Conservation (phyloP, 208 protist species). For the Acanthamoeba lenticulata region DNA sequence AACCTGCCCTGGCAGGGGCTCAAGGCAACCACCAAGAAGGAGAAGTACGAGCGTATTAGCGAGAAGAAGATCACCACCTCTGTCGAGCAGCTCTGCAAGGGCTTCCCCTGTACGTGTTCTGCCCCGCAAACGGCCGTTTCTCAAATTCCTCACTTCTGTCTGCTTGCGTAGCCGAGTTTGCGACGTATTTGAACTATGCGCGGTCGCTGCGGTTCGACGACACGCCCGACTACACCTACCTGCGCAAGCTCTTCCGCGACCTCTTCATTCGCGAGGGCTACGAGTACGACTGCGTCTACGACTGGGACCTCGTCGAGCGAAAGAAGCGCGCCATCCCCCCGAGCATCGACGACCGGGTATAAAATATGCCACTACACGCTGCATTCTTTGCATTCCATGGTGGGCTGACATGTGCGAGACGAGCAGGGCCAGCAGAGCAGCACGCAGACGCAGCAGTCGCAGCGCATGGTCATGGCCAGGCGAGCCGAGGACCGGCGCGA, state of each 20-base stretch:
- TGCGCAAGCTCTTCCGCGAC: slow-evolving; percentile 97
- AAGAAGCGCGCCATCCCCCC: background rate
- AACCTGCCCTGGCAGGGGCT: slow-evolving; percentile 97
- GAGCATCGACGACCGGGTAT: background rate
- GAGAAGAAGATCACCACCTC: slow-evolving; percentile 97
- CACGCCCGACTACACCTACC: slow-evolving; percentile 98
- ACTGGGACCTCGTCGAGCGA: slow-evolving; percentile 93
- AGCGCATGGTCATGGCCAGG: background rate
- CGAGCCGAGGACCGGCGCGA: background rate
- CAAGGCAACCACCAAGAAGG: slow-evolving; percentile 95
- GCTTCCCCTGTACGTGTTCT: slow-evolving; percentile 75
- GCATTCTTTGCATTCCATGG: background rate
- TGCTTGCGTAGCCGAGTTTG: slow-evolving; percentile 91
- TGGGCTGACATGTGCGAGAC: background rate
- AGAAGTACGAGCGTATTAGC: slow-evolving; percentile 99
- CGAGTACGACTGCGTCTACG: slow-evolving; percentile 98
- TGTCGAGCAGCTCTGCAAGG: slow-evolving; percentile 96
- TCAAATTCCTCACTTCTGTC: background rate
- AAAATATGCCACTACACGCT: no score
- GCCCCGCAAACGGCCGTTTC: background rate
- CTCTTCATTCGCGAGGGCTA: slow-evolving; percentile 98
- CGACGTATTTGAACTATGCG: slow-evolving; percentile 97
- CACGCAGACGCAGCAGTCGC: background rate
- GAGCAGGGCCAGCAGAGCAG: background rate
- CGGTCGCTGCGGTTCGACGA: slow-evolving; percentile 98